Conservation (phyloP, 2,329 filamentous ascomycete genomes). For the Fusarium robinianum region DNA sequence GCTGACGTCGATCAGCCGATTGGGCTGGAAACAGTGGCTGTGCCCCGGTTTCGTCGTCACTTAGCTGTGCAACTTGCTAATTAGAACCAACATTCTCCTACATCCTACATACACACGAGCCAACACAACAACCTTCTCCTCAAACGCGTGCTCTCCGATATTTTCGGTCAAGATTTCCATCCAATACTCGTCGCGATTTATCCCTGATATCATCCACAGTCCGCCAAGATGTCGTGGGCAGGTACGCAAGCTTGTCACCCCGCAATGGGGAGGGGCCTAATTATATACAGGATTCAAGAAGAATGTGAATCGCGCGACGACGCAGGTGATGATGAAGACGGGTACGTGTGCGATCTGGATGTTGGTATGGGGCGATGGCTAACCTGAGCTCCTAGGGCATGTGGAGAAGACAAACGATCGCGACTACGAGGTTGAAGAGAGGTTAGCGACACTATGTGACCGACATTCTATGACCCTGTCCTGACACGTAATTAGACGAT, state of each 20-base stretch:
- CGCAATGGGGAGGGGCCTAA: constrained; percentile 41
- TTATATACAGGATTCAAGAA: constrained; percentile 63
- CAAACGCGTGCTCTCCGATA: constrained; percentile 22
- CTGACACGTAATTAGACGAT: constrained; percentile 65
- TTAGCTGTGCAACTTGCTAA: constrained; percentile 33
- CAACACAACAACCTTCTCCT: constrained; percentile 22
- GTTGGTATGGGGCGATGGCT: constrained; percentile 5
- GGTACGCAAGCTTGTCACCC: constrained; percentile 51
- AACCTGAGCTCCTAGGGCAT: constrained; percentile 63
- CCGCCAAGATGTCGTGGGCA: constrained; percentile 69
- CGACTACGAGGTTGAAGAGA: constrained; percentile 97
- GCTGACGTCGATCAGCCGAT: constrained; percentile 42
- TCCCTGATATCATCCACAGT: constrained; percentile 12
- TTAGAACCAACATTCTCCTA: constrained; percentile 27
- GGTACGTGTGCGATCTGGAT: constrained; percentile 53
- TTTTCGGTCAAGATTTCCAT: constrained; percentile 11
- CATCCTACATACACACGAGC: constrained; percentile 19
- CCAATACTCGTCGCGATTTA: constrained; percentile 12
- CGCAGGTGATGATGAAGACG: constrained; percentile 99
- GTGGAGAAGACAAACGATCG: constrained; percentile 98
- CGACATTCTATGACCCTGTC: constrained; percentile 1
- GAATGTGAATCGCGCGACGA: constrained; percentile 97
- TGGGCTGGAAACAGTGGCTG: constrained; percentile 41
- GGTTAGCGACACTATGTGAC: constrained; percentile 52
- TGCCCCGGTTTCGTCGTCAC: constrained; percentile 40